Evolutionary conservation across 2,329 filamentous ascomycete species (phyloP).

Genomic region (Botrytis cinerea): DNA sequence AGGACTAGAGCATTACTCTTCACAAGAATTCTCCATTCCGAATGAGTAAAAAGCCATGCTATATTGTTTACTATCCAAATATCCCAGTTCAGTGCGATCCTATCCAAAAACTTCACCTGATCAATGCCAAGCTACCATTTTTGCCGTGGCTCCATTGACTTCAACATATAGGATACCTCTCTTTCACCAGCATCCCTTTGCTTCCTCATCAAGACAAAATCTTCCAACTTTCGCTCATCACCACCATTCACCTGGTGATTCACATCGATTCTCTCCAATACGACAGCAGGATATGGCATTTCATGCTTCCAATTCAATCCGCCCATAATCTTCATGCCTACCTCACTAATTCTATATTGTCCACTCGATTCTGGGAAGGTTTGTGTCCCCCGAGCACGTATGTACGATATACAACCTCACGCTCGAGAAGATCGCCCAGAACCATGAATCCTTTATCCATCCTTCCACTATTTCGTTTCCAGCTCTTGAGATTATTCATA

Average conservation of each 20-base stretch:
- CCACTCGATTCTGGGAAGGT: neutral
- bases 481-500: neutral
- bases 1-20: neutral
- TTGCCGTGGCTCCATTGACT: neutral
- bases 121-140: neutral
- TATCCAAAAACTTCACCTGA: too few species aligned
- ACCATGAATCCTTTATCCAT: neutral
- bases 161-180: neutral
- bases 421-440: neutral
- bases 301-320: neutral
- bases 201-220: neutral
- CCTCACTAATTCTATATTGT: neutral
- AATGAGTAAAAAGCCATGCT: neutral
- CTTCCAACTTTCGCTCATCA: neutral
- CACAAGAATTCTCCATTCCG: rapidly evolving
- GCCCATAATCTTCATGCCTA: neutral
- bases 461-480: neutral
- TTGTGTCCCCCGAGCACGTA: neutral
- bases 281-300: neutral
- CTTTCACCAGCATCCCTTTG: neutral
- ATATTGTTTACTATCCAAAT: neutral
- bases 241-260: neutral
- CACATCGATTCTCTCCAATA: neutral
- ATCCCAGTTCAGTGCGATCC: too few species aligned
- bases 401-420: neutral